These are phyloP conservation scores for Diaporthe citri DNA, from an alignment of 2,329 filamentous ascomycete species.

Conservation along the genomic window DNA sequence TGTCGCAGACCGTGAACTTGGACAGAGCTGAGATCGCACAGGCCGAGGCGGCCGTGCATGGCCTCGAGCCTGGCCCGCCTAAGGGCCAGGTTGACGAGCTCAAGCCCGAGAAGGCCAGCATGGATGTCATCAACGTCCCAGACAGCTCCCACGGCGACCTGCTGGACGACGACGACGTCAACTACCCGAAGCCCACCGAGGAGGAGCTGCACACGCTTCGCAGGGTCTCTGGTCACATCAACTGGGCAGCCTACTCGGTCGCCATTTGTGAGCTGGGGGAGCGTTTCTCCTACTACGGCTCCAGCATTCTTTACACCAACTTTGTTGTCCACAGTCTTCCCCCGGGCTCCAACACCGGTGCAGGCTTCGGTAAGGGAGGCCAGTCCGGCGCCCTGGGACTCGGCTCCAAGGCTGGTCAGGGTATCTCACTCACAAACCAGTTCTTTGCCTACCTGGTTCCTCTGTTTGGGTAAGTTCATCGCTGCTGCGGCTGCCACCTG, in stretches of 20 bases:
- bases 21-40: constrained; percentile 42
- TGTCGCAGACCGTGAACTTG: constrained; percentile 41
- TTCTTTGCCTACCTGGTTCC: constrained; percentile 40
- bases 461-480: constrained; percentile 53
- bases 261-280: constrained; percentile 82
- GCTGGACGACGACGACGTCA: constrained; percentile 42
- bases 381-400: constrained; percentile 67
- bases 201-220: constrained; percentile 73
- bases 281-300: constrained; percentile 83
- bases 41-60: constrained; percentile 36
- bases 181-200: constrained; percentile 64
- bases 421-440: constrained; percentile 63
- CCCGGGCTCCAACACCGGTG: constrained; percentile 65
- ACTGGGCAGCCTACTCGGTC: constrained; percentile 76
- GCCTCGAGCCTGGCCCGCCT: constrained; percentile 31
- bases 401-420: constrained; percentile 68
- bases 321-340: constrained; percentile 71
- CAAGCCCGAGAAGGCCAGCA: constrained; percentile 34
- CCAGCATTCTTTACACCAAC: constrained; percentile 76
- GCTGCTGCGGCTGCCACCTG: constrained; percentile 38
- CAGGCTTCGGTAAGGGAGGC: constrained; percentile 50
- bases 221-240: constrained; percentile 74
- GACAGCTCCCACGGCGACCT: background rate
- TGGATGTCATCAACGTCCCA: constrained; percentile 25
- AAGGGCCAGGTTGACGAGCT: constrained; percentile 35